Percentiles rank a stretch among this genome's conserved stretches.
These are phyloP conservation scores for Tetrapisispora taiwanensis DNA, from an alignment of 805 yeast species.

Conservation along the genomic window DNA sequence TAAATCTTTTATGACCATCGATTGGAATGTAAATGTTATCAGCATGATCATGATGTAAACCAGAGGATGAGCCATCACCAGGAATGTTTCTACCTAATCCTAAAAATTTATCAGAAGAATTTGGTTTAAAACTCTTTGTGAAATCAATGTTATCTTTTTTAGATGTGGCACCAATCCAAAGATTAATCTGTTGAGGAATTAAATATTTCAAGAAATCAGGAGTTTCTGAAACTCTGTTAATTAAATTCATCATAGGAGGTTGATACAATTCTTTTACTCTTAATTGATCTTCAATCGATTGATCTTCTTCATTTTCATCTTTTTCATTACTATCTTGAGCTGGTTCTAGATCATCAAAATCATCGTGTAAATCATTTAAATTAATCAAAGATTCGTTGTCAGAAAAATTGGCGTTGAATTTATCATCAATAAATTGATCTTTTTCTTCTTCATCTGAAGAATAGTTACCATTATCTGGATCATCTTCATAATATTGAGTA, in stretches of 20 bases:
- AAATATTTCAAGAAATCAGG: constrained; percentile 36
- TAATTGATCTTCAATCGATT: constrained; percentile 27
- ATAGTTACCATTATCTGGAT: constrained; percentile 15
- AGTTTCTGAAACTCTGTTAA: constrained; percentile 30
- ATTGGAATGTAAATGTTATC: constrained; percentile 59
- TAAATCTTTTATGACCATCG: constrained; percentile 54
- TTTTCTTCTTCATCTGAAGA: constrained; percentile 16
- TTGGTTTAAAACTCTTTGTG: constrained; percentile 12
- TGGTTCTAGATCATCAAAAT: constrained; percentile 21
- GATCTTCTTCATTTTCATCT: constrained; percentile 13
- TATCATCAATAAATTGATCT: constrained; percentile 11
- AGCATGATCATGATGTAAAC: constrained; percentile 74
- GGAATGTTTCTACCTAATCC: constrained; percentile 50
- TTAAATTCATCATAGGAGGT: constrained; percentile 47
- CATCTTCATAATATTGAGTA: constrained; percentile 53
- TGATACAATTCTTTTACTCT: constrained; percentile 45
- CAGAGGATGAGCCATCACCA: constrained; percentile 54
- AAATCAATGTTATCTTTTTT: constrained; percentile 8
- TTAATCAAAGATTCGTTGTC: constrained; percentile 13
- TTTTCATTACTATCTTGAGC: constrained; percentile 5
- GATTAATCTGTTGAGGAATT: constrained; percentile 60
- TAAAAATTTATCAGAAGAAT: constrained; percentile 16
- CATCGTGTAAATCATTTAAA: constrained; percentile 18
- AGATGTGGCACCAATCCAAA: constrained; percentile 54
- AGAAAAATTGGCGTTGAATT: constrained; percentile 11